A percentile compares a stretch with the other conserved stretches of the same genome.
Conservation (phyloP, 495 filamentous ascomycete species). For the Hypoxylon lenormandii region DNA sequence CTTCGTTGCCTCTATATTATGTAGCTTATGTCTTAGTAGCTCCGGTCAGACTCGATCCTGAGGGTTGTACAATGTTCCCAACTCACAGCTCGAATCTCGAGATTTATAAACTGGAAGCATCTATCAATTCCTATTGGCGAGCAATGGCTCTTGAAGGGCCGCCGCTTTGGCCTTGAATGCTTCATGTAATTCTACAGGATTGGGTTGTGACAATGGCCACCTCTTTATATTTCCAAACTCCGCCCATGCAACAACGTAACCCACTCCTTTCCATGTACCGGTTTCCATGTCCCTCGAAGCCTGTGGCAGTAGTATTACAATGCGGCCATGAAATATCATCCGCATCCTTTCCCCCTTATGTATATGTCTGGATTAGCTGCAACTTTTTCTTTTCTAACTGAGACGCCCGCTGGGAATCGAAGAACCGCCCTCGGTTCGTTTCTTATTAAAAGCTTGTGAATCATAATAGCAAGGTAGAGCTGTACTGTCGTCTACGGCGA, state of each 20-base stretch:
- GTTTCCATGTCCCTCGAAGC: conserved; percentile 6
- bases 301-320: conserved; percentile 11
- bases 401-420: conserved; percentile 7
- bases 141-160: conserved; percentile 4
- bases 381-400: background rate
- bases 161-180: conserved; percentile 8
- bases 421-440: conserved; percentile 8
- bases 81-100: background rate
- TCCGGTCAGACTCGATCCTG: no score
- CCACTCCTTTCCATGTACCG: conserved; percentile 12
- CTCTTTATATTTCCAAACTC: conserved; percentile 46
- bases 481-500: background rate
- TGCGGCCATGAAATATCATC: conserved; percentile 15
- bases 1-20: background rate
- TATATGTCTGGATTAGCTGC: conserved; percentile 17
- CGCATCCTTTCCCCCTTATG: conserved; percentile 13
- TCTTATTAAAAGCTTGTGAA: conserved; percentile 28
- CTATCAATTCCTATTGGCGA: conserved; percentile 5
- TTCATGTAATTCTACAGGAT: conserved; percentile 26
- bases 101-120: conserved; percentile 8
- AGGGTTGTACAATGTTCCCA: no score
- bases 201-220: conserved; percentile 12
- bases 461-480: conserved; percentile 21
- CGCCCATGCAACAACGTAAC: conserved; percentile 37
- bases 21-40: no score